These are phyloP conservation scores for Gymnopus androsaceus DNA, from an alignment of 1,284 basidiomycete species.

Conservation along the genomic window DNA sequence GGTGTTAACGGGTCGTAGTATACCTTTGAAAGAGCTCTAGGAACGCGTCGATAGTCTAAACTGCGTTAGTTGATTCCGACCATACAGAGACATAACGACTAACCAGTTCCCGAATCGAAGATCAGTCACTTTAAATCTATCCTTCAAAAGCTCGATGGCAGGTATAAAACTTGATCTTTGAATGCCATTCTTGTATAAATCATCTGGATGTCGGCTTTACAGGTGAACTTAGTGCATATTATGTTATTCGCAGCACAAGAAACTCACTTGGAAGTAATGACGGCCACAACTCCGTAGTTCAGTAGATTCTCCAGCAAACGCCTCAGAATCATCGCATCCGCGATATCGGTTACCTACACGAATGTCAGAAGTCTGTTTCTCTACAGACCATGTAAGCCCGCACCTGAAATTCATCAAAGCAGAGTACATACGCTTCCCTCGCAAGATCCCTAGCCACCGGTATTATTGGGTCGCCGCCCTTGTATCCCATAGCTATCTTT, in stretches of 20 bases:
- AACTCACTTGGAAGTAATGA: conserved; percentile 94
- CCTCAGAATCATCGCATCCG: conserved; percentile 97
- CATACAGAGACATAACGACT: conserved; percentile 9
- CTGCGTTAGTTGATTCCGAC: conserved; percentile 22
- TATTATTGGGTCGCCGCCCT: conserved; percentile 82
- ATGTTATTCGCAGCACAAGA: neutral
- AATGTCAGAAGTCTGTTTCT: neutral
- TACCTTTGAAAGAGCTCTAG: conserved; percentile 87
- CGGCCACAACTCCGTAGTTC: conserved; percentile 87
- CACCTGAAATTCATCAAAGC: conserved; percentile 99
- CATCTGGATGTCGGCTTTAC: conserved; percentile 94
- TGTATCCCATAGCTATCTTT: conserved; percentile 66
- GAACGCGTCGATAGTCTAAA: conserved; percentile 89
- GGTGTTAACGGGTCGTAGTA: conserved; percentile 83
- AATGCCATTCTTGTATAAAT: conserved; percentile 98
- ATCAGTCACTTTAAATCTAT: conserved; percentile 84
- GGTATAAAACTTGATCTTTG: conserved; percentile 97
- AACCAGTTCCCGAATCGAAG: conserved; percentile 93
- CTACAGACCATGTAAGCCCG: conserved; percentile 14
- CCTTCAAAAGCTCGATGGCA: conserved; percentile 92
- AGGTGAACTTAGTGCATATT: conserved; percentile 10
- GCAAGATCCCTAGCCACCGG: conserved; percentile 92
- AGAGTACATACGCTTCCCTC: conserved; percentile 82
- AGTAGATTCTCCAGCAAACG: conserved; percentile 85
- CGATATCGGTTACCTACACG: conserved; percentile 90